Evolutionary conservation across 1,139 yeast species (phyloP).

Genomic region (Casaregolazyma suthepensis): DNA sequence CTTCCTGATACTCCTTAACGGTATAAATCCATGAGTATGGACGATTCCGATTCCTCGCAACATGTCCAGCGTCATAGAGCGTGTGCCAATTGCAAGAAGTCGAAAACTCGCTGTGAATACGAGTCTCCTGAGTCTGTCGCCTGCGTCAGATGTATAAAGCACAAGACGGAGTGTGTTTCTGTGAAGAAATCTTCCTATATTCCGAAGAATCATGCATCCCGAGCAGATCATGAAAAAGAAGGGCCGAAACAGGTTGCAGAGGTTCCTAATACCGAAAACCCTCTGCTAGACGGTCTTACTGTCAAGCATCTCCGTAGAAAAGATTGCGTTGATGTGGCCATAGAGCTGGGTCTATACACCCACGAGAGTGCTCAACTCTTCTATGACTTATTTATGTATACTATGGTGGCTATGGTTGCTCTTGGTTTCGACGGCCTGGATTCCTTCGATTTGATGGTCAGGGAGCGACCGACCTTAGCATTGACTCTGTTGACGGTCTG

Average conservation of each 20-base stretch:
- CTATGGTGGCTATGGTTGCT: conserved; percentile 3
- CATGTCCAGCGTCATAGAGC: conserved; percentile 33
- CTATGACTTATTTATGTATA: conserved; percentile 6
- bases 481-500: conserved; percentile 46
- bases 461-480: conserved; percentile 41
- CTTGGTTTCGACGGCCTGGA: conserved; percentile 1
- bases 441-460: conserved; percentile 37
- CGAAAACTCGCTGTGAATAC: conserved; percentile 51
- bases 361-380: conserved; percentile 3
- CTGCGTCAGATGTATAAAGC: conserved; percentile 44
- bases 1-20: too few relatives aligned
- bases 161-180: conserved; percentile 37
- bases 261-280: background rate
- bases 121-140: conserved; percentile 41
- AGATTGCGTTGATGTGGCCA: conserved; percentile 9
- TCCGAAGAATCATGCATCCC: background rate
- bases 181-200: background rate
- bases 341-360: conserved; percentile 9
- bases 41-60: background rate
- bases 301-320: background rate
- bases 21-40: background rate
- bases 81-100: conserved; percentile 52
- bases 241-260: background rate
- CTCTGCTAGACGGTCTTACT: background rate
- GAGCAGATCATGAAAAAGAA: background rate